These are phyloP conservation scores for Euphorbia peplus DNA, from an alignment of 345 rosid species.

Conservation along the genomic window DNA sequence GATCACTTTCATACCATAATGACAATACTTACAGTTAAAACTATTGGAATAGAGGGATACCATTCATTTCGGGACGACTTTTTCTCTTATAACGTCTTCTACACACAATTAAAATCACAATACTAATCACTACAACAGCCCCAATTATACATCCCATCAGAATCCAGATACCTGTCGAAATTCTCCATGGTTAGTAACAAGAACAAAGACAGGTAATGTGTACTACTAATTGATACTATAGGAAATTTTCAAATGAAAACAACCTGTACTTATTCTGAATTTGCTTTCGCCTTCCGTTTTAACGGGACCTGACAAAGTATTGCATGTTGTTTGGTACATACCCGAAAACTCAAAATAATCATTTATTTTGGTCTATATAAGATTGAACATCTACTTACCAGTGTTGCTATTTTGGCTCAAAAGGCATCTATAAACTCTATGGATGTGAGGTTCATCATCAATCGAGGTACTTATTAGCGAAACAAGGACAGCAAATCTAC, in stretches of 20 bases:
- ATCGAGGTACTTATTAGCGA: constrained; percentile 35
- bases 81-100: constrained; percentile 10
- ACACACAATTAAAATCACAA: not conserved
- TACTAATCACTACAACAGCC: not conserved
- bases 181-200: not conserved
- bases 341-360: too few relatives aligned
- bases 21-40: not conserved
- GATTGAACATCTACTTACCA: constrained; percentile 18
- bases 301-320: constrained; percentile 8
- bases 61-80: constrained; percentile 11
- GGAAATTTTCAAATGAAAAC: too few relatives aligned
- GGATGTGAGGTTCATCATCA: constrained; percentile 27
- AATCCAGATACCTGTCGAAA: constrained; percentile 35
- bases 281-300: constrained; percentile 14
- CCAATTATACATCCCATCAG: constrained; percentile 19
- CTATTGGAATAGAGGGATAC: constrained; percentile 9
- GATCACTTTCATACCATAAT: too few relatives aligned
- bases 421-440: constrained; percentile 32
- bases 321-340: too few relatives aligned
- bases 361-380: not conserved
- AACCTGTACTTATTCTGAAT: constrained; percentile 19
- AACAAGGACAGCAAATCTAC: constrained; percentile 43
- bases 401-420: constrained; percentile 7
- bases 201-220: not conserved
- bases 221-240: not conserved